Evolutionary conservation across 176 grass and related monocot genomes (phyloP).

Genomic region (Musa beccarii): DNA sequence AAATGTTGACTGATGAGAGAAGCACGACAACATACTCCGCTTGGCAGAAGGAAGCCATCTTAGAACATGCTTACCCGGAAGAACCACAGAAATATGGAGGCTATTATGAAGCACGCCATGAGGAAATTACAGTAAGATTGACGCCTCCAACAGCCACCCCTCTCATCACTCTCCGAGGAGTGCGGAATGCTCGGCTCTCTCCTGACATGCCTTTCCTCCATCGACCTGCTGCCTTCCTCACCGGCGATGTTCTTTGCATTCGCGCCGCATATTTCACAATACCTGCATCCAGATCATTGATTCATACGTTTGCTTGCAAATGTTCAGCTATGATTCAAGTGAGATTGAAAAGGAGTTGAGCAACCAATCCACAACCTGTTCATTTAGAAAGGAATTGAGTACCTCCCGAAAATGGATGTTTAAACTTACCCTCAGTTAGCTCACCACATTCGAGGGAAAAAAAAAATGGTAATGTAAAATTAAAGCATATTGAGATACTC

Average conservation of each 20-base stretch:
- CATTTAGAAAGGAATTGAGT: too few species aligned
- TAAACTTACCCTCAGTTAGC: too few species aligned
- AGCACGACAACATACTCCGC: too few species aligned
- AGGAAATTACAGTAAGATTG: conserved; percentile 50
- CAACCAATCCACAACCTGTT: too few species aligned
- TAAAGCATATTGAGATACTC: too few species aligned
- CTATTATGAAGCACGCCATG: conserved; percentile 47
- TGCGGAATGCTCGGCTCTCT: conserved; percentile 5
- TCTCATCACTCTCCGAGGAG: conserved; percentile 5
- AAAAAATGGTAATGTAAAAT: too few species aligned
- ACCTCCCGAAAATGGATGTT: too few species aligned
- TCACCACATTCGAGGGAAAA: too few species aligned
- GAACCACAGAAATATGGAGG: conserved; percentile 72
- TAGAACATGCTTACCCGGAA: conserved; percentile 52
- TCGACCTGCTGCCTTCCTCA: neutral
- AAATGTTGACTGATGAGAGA: too few species aligned
- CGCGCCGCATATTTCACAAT: conserved; percentile 11
- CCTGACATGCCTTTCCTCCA: conserved; percentile 24
- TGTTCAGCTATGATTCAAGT: neutral
- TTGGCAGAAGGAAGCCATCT: conserved; percentile 9
- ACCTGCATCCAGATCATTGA: neutral
- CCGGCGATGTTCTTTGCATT: conserved; percentile 10
- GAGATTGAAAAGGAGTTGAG: neutral
- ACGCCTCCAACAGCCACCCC: conserved; percentile 30
- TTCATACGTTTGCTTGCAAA: neutral